phyloP scores from a whole-genome alignment of 139 green algal species.

The Axilococcus clingmanii region DNA sequence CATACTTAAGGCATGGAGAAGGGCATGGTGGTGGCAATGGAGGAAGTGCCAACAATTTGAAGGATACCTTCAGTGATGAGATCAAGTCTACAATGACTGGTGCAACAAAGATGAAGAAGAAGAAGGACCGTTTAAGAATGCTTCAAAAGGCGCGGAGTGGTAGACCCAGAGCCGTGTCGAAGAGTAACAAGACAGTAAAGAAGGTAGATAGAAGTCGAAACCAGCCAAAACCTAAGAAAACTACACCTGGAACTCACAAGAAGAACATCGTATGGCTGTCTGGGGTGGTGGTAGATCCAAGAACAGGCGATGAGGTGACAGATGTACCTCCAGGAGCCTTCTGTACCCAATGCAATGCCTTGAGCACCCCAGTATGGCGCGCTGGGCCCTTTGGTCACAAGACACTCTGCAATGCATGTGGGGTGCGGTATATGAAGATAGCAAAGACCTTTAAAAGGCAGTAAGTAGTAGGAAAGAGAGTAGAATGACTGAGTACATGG shows the following conservation, averaged over 20 bases:
- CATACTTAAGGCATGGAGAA: no score
- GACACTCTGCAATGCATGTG: constrained; percentile 79
- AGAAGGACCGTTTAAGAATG: no score
- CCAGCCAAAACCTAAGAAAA: neutral
- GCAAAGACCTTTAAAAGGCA: neutral
- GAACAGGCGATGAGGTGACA: constrained; percentile 7
- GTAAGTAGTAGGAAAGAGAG: no score
- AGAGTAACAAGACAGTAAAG: neutral
- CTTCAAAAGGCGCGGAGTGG: neutral
- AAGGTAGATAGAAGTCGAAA: neutral
- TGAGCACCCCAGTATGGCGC: constrained; percentile 44
- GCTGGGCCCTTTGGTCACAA: constrained; percentile 66
- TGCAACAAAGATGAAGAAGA: neutral
- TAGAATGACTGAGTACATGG: no score
- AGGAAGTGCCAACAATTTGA: neutral
- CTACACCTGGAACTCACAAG: neutral
- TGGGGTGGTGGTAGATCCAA: constrained; percentile 14
- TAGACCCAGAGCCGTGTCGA: neutral
- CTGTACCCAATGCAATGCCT: constrained; percentile 17
- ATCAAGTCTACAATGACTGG: constrained; percentile 3
- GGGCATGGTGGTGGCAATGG: neutral
- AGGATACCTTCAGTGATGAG: neutral
- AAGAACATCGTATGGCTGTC: constrained; percentile 16
- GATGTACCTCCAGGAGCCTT: constrained; percentile 20
- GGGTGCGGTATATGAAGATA: constrained; percentile 46